Conservation (phyloP, 805 yeast species). For the Saccharomycopsis vini region DNA sequence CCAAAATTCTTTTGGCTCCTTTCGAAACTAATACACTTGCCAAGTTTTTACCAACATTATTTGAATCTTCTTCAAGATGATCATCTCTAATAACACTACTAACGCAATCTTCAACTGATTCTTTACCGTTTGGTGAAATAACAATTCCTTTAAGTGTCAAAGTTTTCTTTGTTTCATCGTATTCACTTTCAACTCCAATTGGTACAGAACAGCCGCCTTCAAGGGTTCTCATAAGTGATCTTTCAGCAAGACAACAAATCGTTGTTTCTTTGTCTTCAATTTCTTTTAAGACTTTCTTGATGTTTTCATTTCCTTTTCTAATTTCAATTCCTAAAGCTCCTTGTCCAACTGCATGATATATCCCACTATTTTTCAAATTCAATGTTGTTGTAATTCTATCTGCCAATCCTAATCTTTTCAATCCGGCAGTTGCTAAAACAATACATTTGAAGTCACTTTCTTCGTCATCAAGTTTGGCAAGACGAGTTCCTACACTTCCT, state of each 20-base stretch:
- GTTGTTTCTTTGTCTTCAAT: constrained; percentile 62
- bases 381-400: constrained; percentile 59
- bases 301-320: constrained; percentile 53
- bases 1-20: constrained; percentile 82
- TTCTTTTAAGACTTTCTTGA: constrained; percentile 49
- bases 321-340: constrained; percentile 95
- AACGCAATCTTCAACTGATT: constrained; percentile 51
- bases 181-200: constrained; percentile 73
- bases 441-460: constrained; percentile 60
- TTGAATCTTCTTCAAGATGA: constrained; percentile 50
- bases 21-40: constrained; percentile 57
- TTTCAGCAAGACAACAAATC: constrained; percentile 76
- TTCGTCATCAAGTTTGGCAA: constrained; percentile 69
- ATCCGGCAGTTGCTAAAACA: constrained; percentile 88
- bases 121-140: constrained; percentile 74
- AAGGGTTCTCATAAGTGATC: constrained; percentile 74
- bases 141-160: constrained; percentile 63
- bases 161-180: constrained; percentile 33
- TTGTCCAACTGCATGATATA: constrained; percentile 98
- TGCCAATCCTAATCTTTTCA: constrained; percentile 63
- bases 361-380: constrained; percentile 56
- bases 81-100: constrained; percentile 23
- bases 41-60: constrained; percentile 55
- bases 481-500: constrained; percentile 76
- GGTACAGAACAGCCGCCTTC: constrained; percentile 99